These are phyloP conservation scores for Exophiala bonariae DNA, from an alignment of 2,329 filamentous ascomycete genomes.

Conservation along the genomic window DNA sequence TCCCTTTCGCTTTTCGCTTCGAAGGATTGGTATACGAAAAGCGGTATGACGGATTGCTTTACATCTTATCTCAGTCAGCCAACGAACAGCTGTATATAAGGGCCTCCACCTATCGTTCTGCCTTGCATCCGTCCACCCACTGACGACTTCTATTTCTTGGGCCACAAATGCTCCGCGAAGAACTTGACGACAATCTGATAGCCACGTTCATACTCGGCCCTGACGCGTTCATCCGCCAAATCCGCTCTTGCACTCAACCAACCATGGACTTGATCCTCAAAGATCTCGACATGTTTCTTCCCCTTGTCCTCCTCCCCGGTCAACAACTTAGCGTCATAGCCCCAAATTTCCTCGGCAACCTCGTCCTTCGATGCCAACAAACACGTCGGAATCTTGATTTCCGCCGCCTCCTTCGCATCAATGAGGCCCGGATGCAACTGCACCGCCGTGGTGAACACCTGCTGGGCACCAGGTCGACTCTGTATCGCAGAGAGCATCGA, in stretches of 20 bases:
- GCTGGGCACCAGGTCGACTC: no score
- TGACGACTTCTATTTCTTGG: no score
- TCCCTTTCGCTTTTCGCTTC: no score
- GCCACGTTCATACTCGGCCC: conserved; percentile 43
- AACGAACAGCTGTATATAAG: no score
- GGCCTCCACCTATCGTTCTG: no score
- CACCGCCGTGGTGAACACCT: conserved; percentile 54
- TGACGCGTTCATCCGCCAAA: conserved; percentile 37
- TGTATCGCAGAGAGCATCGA: not conserved
- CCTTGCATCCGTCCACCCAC: no score
- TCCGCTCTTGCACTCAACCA: conserved; percentile 45
- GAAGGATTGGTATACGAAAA: no score
- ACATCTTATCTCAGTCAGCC: no score
- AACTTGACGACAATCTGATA: conserved; percentile 33
- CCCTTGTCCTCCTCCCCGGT: conserved; percentile 25
- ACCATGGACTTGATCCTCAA: conserved; percentile 42
- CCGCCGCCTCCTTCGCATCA: conserved; percentile 51
- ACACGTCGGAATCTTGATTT: conserved; percentile 38
- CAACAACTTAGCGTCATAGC: conserved; percentile 37
- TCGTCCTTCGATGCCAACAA: conserved; percentile 60
- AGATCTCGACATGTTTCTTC: conserved; percentile 43
- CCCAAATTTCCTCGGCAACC: conserved; percentile 46
- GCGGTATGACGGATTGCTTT: no score
- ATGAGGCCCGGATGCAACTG: conserved; percentile 61
- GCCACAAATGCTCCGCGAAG: no score